A percentile compares a stretch with the other conserved stretches of the same genome.
phyloP scores from a whole-genome alignment of 441 rosid genomes.

The Cnidoscolus chayamansa region DNA sequence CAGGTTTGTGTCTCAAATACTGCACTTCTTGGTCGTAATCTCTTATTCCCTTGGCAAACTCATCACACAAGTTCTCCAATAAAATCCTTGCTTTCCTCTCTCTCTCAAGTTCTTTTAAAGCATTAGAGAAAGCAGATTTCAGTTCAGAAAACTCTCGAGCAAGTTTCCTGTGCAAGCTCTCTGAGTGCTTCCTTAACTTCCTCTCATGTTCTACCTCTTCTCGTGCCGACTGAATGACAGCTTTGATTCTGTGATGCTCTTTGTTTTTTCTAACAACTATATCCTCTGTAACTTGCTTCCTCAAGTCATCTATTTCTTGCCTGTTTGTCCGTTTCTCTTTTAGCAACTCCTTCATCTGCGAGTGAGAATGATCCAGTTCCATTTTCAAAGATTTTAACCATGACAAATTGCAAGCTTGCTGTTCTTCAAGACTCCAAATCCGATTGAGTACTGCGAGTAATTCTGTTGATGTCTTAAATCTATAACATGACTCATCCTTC shows the following conservation, averaged over 20 bases:
- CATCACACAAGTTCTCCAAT: constrained; percentile 81
- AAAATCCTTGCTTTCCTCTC: constrained; percentile 57
- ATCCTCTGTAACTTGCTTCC: constrained; percentile 70
- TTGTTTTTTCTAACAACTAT: constrained; percentile 47
- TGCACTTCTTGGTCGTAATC: constrained; percentile 72
- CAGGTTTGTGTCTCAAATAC: constrained; percentile 43
- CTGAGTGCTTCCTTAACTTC: constrained; percentile 68
- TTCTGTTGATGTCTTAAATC: constrained; percentile 76
- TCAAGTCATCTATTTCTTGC: constrained; percentile 53
- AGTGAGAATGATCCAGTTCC: constrained; percentile 59
- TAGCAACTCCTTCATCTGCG: constrained; percentile 61
- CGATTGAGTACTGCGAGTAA: constrained; percentile 76
- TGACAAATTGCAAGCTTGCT: constrained; percentile 61
- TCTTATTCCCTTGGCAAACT: constrained; percentile 80
- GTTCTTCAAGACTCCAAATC: constrained; percentile 88
- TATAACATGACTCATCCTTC: constrained; percentile 50
- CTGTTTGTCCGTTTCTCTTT: constrained; percentile 37
- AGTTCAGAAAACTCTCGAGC: constrained; percentile 68
- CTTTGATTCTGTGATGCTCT: constrained; percentile 55
- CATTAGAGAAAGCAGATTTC: constrained; percentile 43
- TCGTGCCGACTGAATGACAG: constrained; percentile 51
- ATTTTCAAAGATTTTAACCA: constrained; percentile 57
- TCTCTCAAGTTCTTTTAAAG: constrained; percentile 52
- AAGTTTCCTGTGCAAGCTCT: constrained; percentile 69
- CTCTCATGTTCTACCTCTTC: constrained; percentile 77